These are phyloP conservation scores for Diaporthe vexans DNA, from an alignment of 2,329 filamentous ascomycete genomes.

Conservation along the genomic window DNA sequence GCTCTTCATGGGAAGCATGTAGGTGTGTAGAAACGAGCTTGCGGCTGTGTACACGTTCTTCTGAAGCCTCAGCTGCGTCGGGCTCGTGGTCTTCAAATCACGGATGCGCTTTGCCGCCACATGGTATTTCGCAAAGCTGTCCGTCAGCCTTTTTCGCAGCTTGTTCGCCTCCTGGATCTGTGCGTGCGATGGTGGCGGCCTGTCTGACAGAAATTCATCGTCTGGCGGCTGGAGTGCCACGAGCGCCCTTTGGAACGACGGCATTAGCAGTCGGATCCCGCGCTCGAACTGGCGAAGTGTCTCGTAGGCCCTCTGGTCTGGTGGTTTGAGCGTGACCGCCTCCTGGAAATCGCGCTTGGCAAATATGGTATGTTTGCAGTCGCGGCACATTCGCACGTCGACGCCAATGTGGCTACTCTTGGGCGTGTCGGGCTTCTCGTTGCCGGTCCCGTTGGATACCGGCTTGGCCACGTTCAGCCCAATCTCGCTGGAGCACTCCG, in stretches of 20 bases:
- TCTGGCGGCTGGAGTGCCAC: slow-evolving; percentile 74
- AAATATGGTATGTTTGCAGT: slow-evolving; percentile 78
- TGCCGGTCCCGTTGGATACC: slow-evolving; percentile 49
- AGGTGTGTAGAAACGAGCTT: slow-evolving; percentile 85
- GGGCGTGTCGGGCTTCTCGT: slow-evolving; percentile 55
- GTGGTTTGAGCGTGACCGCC: slow-evolving; percentile 76
- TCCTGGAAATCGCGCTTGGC: slow-evolving; percentile 82
- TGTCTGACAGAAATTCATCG: slow-evolving; percentile 51
- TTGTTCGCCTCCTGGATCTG: slow-evolving; percentile 90
- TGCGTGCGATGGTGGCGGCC: slow-evolving; percentile 65
- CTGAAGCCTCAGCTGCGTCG: slow-evolving; percentile 81
- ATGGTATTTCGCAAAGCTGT: slow-evolving; percentile 91
- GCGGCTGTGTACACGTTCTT: slow-evolving; percentile 87
- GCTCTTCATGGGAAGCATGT: slow-evolving; percentile 89
- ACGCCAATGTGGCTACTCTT: slow-evolving; percentile 71
- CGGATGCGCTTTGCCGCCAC: slow-evolving; percentile 84
- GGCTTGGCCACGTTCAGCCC: slow-evolving; percentile 76
- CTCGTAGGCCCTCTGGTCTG: slow-evolving; percentile 84
- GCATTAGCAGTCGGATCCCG: slow-evolving; percentile 85
- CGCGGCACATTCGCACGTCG: slow-evolving; percentile 91
- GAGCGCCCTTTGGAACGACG: slow-evolving; percentile 85
- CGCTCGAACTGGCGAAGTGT: slow-evolving; percentile 89
- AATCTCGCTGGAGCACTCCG: slow-evolving; percentile 87
- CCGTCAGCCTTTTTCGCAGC: slow-evolving; percentile 89
- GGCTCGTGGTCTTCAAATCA: slow-evolving; percentile 80